Evolutionary conservation across 345 rosid species (phyloP), one percentile per base, ranked within the genome.

Genomic region (Euclidium syriacum): DNA sequence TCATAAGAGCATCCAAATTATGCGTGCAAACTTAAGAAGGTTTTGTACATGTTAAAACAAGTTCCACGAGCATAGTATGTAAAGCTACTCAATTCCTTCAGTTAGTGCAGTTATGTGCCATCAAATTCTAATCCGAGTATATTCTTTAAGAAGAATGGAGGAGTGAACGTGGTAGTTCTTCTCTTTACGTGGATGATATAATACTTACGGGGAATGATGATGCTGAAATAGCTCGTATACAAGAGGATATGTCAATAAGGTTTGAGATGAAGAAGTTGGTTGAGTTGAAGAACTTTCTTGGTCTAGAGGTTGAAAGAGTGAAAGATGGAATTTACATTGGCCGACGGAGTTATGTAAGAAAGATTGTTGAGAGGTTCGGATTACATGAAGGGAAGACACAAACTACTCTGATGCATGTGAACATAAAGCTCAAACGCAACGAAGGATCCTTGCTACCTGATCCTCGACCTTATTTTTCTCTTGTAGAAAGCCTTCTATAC

Each of bases 261-360:
- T 56, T 56, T 23, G 36, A 39, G 35, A 58, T 58, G 52, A 59
- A 59, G 29, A 59, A 17, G 64, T 42, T 58, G 17, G 38, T 51
- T 7, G 64, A 58, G 12, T 2, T 58, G 4, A 40, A 58, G 2
- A 41, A 5, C 34, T 59, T 59, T 43, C 52, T 58, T 40, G 63
- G 50, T 18, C 6, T 58, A 10, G 51, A 58, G 36, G 36, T 58
- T n/a, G 50, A 58, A 27, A 59, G 26, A n/a, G n/a, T n/a, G n/a
- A n/a, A n/a, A n/a, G 4, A 27, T 29, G 40, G 41, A 42, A 59
- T 59, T 15, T 59, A 43, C 52, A 20, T 59, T 7, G 53, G 27
- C 3, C 52, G 43, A 59, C 29, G 30, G 44, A 20, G 26, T 6
- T 59, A 59, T 34, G 30, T 26, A 11, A 34, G 5, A 3, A 34